Conservation (phyloP, 2,329 filamentous ascomycete species). For the Lachnellula occidentalis region DNA sequence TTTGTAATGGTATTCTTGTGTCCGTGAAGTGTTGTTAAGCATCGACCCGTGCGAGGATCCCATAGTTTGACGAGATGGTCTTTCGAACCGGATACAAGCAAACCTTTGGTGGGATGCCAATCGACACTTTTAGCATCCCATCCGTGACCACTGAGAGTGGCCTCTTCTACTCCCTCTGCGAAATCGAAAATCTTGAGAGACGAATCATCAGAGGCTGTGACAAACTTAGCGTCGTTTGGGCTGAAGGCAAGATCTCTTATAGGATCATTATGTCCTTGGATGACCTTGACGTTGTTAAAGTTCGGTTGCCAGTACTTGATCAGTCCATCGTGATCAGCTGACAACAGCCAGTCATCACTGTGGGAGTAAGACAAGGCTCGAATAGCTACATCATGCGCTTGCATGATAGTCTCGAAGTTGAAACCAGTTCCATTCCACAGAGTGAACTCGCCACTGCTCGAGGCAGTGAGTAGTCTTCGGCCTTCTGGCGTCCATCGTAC, state of each 20-base stretch:
- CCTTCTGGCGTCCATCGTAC: constrained; percentile 98
- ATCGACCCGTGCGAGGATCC: constrained; percentile 89
- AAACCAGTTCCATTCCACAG: constrained; percentile 98
- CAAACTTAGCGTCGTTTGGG: constrained; percentile 91
- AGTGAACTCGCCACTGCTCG: constrained; percentile 95
- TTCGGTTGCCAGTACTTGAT: constrained; percentile 99
- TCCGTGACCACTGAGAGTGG: constrained; percentile 82
- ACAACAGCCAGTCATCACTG: constrained; percentile 94
- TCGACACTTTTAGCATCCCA: constrained; percentile 98
- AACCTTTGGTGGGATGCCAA: constrained; percentile 93
- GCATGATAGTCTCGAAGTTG: constrained; percentile 99
- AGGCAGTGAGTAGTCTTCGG: constrained; percentile 82
- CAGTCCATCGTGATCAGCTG: constrained; percentile 88
- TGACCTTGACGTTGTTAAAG: constrained; percentile 96
- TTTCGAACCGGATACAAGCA: constrained; percentile 94
- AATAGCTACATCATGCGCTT: constrained; percentile 87
- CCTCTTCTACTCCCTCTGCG: constrained; percentile 76
- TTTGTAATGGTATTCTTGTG: constrained; percentile 98
- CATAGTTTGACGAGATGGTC: constrained; percentile 96
- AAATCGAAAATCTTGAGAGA: constrained; percentile 96
- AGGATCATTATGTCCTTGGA: constrained; percentile 84
- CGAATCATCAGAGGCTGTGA: constrained; percentile 91
- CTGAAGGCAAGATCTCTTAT: constrained; percentile 90
- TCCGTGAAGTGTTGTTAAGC: constrained; percentile 87
- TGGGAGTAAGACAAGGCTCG: constrained; percentile 83